Evolutionary conservation across 768 basidiomycete genomes (phyloP), one percentile per base, ranked within the genome.

Genomic region (Rhodotorula sphaerocarpa): DNA sequence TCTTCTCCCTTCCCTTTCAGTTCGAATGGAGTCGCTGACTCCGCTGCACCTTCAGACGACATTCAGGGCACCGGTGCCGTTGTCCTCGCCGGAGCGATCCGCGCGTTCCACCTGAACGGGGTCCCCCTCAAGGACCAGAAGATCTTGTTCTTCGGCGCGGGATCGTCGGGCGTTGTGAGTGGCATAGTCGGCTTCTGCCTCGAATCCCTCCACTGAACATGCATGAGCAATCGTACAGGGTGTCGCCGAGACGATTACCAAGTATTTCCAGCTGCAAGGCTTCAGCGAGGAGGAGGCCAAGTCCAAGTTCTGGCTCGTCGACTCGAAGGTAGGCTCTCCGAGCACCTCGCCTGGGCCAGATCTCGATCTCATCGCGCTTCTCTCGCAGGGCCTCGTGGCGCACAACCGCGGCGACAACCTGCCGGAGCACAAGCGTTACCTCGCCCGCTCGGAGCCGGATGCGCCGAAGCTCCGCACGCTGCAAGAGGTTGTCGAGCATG

Each of bases 61-160:
- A 89, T 91, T 67, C 88, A 90, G 73, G 84, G 85, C 46, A 96
- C 91, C 3, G 91, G 90, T 25, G 87, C 88, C 34, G 90, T 93
- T 70, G 86, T 93, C 43, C 83, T 96, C 55, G 85, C 55, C 10
- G 92, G 92, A 7, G 86, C 93, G 77, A 74, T 91, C 71, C 90
- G 89, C 70, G 92, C 91, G 2, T 66, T 71, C 57, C 30, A 54
- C 10, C 58, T 58, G 7, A 66, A 50, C 48, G 55, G 58, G 11
- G 57, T 60, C 25, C 44, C 86, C 12, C 77, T 90, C 44, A 77
- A 78, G 39, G 82, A 84, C 34, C 91, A 93, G 72, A 83, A 84
- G 43, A 88, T 95, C 71, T 82, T 93, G 46, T 93, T 96, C 80
- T 85, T 89, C 57, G 92, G 92, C 23, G 89, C 91, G 7, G 92